phyloP scores from a whole-genome alignment of 768 basidiomycete species.

The Suillus lakei region DNA sequence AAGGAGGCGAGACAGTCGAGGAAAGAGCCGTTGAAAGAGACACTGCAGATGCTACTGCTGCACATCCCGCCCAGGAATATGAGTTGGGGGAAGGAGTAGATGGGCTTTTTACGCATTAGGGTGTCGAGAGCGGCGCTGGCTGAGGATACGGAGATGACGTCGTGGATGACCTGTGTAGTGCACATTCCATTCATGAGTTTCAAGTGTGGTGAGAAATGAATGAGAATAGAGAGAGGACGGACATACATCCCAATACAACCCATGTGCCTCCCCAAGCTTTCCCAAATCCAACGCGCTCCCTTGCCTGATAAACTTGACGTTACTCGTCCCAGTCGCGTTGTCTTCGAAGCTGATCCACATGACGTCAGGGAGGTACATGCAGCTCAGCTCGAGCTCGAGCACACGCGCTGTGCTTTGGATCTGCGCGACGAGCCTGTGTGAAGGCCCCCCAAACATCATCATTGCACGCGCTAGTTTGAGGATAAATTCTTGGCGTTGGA shows the following conservation, averaged over 20 bases:
- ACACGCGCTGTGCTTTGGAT: conserved; percentile 80
- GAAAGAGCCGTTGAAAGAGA: conserved; percentile 77
- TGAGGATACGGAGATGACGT: conserved; percentile 73
- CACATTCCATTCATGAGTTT: no score
- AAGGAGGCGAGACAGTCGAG: conserved; percentile 75
- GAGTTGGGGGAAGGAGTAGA: conserved; percentile 65
- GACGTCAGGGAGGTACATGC: conserved; percentile 77
- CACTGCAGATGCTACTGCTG: conserved; percentile 73
- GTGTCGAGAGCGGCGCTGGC: conserved; percentile 72
- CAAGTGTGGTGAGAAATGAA: background rate
- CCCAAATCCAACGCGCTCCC: conserved; percentile 73
- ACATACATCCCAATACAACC: conserved; percentile 74
- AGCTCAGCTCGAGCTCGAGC: conserved; percentile 72
- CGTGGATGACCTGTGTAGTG: conserved; percentile 81
- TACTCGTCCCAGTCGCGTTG: conserved; percentile 75
- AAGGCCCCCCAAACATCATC: conserved; percentile 90
- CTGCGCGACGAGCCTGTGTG: conserved; percentile 83
- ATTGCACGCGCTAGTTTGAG: conserved; percentile 83
- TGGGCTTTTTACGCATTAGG: conserved; percentile 69
- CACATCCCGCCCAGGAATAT: conserved; percentile 79
- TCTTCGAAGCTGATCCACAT: conserved; percentile 88
- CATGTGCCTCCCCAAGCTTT: conserved; percentile 73
- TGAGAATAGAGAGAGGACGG: background rate
- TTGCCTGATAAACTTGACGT: conserved; percentile 80
- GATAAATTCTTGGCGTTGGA: conserved; percentile 83